Evolutionary conservation across 169 alveolate species (phyloP), one percentile per base, ranked within the genome.

Genomic region (Plasmodium billcollinsi): DNA sequence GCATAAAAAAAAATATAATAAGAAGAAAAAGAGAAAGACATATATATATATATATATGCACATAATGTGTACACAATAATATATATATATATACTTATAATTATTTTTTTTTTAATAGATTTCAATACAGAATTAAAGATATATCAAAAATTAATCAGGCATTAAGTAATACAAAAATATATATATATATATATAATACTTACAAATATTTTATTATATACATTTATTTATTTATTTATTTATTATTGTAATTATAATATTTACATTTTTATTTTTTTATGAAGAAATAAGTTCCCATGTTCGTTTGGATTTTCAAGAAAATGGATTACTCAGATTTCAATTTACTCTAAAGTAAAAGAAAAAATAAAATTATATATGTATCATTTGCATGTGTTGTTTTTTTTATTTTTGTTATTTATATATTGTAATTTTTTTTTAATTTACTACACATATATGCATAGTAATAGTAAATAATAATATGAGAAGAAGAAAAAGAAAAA

Each of bases 211-310:
- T 15, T 14, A 21, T 11, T 66, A 24, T 29, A 24, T 33, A 66
- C 4, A 21, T 47, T 8, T 18, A 15, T 20, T 47, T 61, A 63
- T 58, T 71, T 20, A 14, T 67, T 26, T 24, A 54, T 72, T 26
- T 39, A 33, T 33, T 33, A 33, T 33, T 4, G 9, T 33, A 33
- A 33, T 33, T 33, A 33, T 33, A 33, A 33, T 33, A 33, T 33
- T 33, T 33, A 33, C 45, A 33, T 33, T 33, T 33, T 33, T 33
- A 33, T 33, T 33, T 33, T 33, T 33, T 33, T 33, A 33, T 14
- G 6, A 43, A 80, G 90, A 80, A 69, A 80, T 80, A 62, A 80
- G 90, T 58, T 80, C 90, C 52, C 83, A 80, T 54, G 73, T 80
- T 63, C 52, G 90, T 18, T 54, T 80, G 90, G 90, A 80, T 69